A percentile compares a stretch with the other conserved stretches of the same genome.
These are phyloP conservation scores for Fusarium sublunatum DNA, from an alignment of 2,329 filamentous ascomycete species.

Conservation along the genomic window DNA sequence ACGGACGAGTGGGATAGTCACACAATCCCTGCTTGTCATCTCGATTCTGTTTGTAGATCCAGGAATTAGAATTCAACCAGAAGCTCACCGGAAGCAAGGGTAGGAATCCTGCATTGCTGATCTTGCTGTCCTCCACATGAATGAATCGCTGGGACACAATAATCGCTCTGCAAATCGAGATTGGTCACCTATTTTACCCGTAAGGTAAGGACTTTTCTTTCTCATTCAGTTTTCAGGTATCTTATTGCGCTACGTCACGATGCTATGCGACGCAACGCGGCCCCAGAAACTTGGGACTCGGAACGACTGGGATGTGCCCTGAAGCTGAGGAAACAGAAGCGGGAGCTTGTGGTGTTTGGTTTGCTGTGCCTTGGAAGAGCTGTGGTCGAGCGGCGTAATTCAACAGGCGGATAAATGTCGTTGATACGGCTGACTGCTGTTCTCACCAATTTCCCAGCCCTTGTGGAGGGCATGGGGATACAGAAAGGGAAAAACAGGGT, in stretches of 20 bases:
- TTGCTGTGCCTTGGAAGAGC: conserved; percentile 33
- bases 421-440: conserved; percentile 2
- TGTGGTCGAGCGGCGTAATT: conserved; percentile 21
- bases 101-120: conserved; percentile 26
- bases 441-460: conserved; percentile 29
- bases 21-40: conserved; percentile 39
- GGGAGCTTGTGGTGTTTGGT: conserved; percentile 6
- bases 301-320: conserved; percentile 12
- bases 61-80: conserved; percentile 31
- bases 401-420: conserved; percentile 15
- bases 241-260: conserved; percentile 26
- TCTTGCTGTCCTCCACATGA: conserved; percentile 26
- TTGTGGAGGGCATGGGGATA: conserved; percentile 10
- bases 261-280: conserved; percentile 26
- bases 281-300: conserved; percentile 17
- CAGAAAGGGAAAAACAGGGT: conserved; percentile 25
- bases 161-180: conserved; percentile 29
- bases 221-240: neutral
- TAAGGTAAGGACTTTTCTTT: neutral
- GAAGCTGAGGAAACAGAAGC: neutral
- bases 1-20: conserved; percentile 31
- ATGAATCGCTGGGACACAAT: conserved; percentile 23
- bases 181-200: conserved; percentile 5
- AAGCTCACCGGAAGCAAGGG: conserved; percentile 35
- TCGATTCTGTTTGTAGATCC: conserved; percentile 38